Evolutionary conservation across 2,329 filamentous ascomycete genomes (phyloP).

Genomic region (Hysterium pulicare): DNA sequence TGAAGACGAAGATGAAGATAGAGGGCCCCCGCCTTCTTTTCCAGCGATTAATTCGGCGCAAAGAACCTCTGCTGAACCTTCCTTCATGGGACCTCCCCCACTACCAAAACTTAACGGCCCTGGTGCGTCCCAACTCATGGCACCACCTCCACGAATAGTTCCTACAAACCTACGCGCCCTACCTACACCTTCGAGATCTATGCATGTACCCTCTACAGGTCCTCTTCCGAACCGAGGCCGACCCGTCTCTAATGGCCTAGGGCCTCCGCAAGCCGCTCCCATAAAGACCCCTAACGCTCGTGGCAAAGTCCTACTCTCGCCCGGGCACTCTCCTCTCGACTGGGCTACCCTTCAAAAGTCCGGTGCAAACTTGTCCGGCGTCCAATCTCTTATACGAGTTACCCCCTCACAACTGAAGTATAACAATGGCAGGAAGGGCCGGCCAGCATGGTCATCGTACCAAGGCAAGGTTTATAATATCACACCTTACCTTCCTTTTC

Average conservation of each 20-base stretch:
- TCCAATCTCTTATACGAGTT: slow-evolving; percentile 63
- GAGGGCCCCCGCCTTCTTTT: slow-evolving; percentile 41
- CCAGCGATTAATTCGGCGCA: slow-evolving; percentile 47
- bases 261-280: slow-evolving; percentile 25
- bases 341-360: slow-evolving; percentile 85
- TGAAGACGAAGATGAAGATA: slow-evolving; percentile 29
- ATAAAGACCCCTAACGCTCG: slow-evolving; percentile 41
- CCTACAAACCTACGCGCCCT: slow-evolving; percentile 35
- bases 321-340: slow-evolving; percentile 91
- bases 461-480: slow-evolving; percentile 94
- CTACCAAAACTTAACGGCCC: slow-evolving; percentile 15
- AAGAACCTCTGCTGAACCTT: slow-evolving; percentile 32
- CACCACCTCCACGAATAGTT: slow-evolving; percentile 34
- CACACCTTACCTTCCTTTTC: slow-evolving; percentile 81
- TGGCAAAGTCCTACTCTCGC: slow-evolving; percentile 74
- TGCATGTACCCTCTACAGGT: slow-evolving; percentile 45
- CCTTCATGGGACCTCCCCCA: slow-evolving; percentile 15
- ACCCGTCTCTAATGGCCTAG: slow-evolving; percentile 39
- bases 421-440: slow-evolving; percentile 78
- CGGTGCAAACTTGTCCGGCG: slow-evolving; percentile 49
- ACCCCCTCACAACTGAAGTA: slow-evolving; percentile 75
- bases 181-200: slow-evolving; percentile 23
- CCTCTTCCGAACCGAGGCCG: slow-evolving; percentile 47
- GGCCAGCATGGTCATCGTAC: slow-evolving; percentile 86
- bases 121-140: slow-evolving; percentile 26